Evolutionary conservation across 1,284 basidiomycete species (phyloP).

Genomic region (Mycocalia duriaeana): DNA sequence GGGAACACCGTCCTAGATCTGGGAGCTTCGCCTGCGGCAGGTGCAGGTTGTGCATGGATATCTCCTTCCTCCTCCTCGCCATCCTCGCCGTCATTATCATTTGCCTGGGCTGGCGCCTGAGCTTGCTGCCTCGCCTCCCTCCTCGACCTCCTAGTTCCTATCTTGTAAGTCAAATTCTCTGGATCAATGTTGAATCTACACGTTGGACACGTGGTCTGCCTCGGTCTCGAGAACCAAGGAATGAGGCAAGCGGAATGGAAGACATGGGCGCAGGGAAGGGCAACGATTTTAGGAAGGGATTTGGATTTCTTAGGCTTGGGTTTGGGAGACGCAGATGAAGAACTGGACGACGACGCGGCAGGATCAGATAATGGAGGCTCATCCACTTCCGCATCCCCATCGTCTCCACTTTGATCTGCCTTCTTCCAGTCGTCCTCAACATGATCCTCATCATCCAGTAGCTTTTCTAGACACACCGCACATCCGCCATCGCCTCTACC

Average conservation of each 20-base stretch:
- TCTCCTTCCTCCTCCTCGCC: too few species aligned
- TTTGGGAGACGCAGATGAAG: too few species aligned
- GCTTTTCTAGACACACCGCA: slow-evolving; percentile 70
- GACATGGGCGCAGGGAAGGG: slow-evolving; percentile 72
- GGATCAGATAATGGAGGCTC: slow-evolving; percentile 14
- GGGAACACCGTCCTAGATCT: too few species aligned
- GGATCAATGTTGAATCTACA: slow-evolving; percentile 79
- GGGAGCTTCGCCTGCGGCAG: too few species aligned
- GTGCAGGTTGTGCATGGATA: too few species aligned
- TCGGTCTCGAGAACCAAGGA: slow-evolving; percentile 74
- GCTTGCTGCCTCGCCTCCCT: slow-evolving; percentile 4
- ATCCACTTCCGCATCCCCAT: slow-evolving; percentile 4
- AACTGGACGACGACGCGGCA: too few species aligned
- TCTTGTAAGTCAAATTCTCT: slow-evolving; percentile 42
- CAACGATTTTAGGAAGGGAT: slow-evolving; percentile 42
- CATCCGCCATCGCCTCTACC: slow-evolving; percentile 46
- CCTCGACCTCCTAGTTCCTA: neutral
- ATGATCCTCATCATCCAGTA: slow-evolving; percentile 45
- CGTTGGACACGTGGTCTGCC: slow-evolving; percentile 74
- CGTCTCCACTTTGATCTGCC: slow-evolving; percentile 14
- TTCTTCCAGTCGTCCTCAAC: slow-evolving; percentile 13
- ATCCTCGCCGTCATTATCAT: too few species aligned
- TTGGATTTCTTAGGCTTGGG: too few species aligned
- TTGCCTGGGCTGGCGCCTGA: too few species aligned
- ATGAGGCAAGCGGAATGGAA: slow-evolving; percentile 73